Conservation (phyloP, 495 filamentous ascomycete species). For the Podospora conica region DNA sequence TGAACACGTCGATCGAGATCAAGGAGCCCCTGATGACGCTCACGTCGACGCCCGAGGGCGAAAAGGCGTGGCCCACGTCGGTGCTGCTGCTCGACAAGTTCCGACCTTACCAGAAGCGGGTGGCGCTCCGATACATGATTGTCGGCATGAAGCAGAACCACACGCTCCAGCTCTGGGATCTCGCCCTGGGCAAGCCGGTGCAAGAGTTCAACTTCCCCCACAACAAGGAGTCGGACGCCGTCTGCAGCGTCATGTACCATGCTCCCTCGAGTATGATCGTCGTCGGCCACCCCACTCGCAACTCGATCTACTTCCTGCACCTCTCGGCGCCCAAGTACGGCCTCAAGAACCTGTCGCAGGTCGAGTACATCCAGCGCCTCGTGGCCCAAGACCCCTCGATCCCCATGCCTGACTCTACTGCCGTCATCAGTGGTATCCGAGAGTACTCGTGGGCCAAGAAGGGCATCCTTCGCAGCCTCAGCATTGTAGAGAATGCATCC, state of each 20-base stretch:
- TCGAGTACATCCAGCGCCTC: slow-evolving; percentile 71
- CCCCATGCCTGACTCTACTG: slow-evolving; percentile 82
- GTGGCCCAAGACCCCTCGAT: slow-evolving; percentile 64
- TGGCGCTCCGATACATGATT: slow-evolving; percentile 85
- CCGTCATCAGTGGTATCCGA: slow-evolving; percentile 89
- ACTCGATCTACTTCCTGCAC: slow-evolving; percentile 95
- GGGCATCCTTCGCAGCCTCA: slow-evolving; percentile 82
- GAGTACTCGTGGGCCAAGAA: slow-evolving; percentile 89
- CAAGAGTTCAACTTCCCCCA: slow-evolving; percentile 96
- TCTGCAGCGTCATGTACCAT: slow-evolving; percentile 94
- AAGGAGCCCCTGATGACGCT: slow-evolving; percentile 72
- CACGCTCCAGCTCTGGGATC: slow-evolving; percentile 97
- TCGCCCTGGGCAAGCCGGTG: slow-evolving; percentile 87
- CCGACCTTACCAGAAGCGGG: slow-evolving; percentile 77
- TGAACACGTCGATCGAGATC: slow-evolving; percentile 59
- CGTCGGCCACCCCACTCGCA: slow-evolving; percentile 92
- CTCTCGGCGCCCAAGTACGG: slow-evolving; percentile 89
- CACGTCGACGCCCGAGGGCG: slow-evolving; percentile 66
- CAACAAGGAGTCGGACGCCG: slow-evolving; percentile 90
- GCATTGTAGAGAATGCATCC: slow-evolving; percentile 61
- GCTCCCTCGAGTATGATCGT: slow-evolving; percentile 83
- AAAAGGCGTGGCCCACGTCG: slow-evolving; percentile 93
- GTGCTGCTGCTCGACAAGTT: slow-evolving; percentile 94
- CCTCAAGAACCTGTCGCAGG: slow-evolving; percentile 72
- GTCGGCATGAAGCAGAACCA: slow-evolving; percentile 99